phyloP scores from a whole-genome alignment of 1,139 yeast genomes.

The Zygotorulaspora mrakii region DNA sequence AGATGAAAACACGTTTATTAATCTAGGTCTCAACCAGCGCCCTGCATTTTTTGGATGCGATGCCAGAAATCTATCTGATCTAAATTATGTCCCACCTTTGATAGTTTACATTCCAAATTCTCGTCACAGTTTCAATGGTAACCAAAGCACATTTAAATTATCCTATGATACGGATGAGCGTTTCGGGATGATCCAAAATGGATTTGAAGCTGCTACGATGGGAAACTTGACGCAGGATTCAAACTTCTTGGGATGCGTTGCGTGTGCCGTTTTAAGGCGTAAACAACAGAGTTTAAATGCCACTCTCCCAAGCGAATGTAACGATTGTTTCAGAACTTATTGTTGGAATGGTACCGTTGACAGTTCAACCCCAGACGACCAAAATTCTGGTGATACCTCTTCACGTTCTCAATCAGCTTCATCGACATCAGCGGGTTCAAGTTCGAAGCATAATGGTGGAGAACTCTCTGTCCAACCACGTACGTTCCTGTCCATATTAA shows the following conservation, averaged over 20 bases:
- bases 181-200: slow-evolving; percentile 63
- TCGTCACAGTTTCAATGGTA: slow-evolving; percentile 63
- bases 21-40: slow-evolving; percentile 50
- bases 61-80: slow-evolving; percentile 56
- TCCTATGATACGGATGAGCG: slow-evolving; percentile 58
- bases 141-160: slow-evolving; percentile 69
- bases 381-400: slow-evolving; percentile 16
- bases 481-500: slow-evolving; percentile 12
- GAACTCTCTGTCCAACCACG: slow-evolving; percentile 10
- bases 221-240: slow-evolving; percentile 67
- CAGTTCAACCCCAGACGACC: slow-evolving; percentile 6
- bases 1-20: slow-evolving; percentile 59
- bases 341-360: slow-evolving; percentile 71
- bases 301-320: slow-evolving; percentile 67
- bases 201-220: slow-evolving; percentile 74
- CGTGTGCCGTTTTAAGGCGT: slow-evolving; percentile 85
- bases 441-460: slow-evolving; percentile 13
- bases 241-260: slow-evolving; percentile 76
- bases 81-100: slow-evolving; percentile 61
- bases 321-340: slow-evolving; percentile 63
- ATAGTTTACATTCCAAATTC: slow-evolving; percentile 77
- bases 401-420: background rate
- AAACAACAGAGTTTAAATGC: slow-evolving; percentile 68
- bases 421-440: background rate
- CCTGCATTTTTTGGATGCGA: slow-evolving; percentile 90